Base-by-base conservation (phyloP, 2,329 filamentous ascomycete species). In the Sclerotinia sclerotiorum region DNA sequence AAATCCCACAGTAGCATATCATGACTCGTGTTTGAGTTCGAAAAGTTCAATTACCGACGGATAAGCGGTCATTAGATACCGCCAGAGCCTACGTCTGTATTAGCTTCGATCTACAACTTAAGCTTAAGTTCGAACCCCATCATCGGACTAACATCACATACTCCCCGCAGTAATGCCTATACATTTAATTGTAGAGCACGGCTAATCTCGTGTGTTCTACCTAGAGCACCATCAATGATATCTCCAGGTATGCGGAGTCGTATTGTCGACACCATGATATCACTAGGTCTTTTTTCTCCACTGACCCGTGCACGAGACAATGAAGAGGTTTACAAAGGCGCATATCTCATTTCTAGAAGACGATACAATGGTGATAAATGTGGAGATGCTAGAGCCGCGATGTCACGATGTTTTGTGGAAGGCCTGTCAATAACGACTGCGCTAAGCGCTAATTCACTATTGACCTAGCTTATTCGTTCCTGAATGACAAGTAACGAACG, bases 391-490 rank as follows among this genome's bases (percentile, higher is more conserved):
- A 39, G 46, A 27, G 29, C n/a, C 46, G 24, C 51, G 51, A 65
- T 56, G 51, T 35, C 29, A 46, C 21, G 21, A 57, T 24, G 29
- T n/a, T 24, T 32, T 48, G 19, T 29, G n/a, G 44, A 21, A 19
- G 35, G 55, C 10, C 52, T 60, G 44, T 60, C n/a, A 61, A 67
- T 67, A 61, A 60, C 32, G 32, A 8, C 21, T 19, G 63, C 24
- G 42, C 19, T 67, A 61, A 42, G 29, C 55, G 24, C 35, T 49
- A 48, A n/a, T 27, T 15, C n/a, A 39, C 8, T 6, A n/a, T 27
- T 11, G 11, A 24, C 7, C n/a, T 62, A 51, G 11, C 46, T 62
- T n/a, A 6, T 35, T 51, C 13, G 32, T 24, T 39, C 29, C 15
- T 27, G 21, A 13, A 24, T 48, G 13, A 51, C 27, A 19, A 8